phyloP scores from a whole-genome alignment of 2,329 filamentous ascomycete species.

The Leptographium lundbergii region DNA sequence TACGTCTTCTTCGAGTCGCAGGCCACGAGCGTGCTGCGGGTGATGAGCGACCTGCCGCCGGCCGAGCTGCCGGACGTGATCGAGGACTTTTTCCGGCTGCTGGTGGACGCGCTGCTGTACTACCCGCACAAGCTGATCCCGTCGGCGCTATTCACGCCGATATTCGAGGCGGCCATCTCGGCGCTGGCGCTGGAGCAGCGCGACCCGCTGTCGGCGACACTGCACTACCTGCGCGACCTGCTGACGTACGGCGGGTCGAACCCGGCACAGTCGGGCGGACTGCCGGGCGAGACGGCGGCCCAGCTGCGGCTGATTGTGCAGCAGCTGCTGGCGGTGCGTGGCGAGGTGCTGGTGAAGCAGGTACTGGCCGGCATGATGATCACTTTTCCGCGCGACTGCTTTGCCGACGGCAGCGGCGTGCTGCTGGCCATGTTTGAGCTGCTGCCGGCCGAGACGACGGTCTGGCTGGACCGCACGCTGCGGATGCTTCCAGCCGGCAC shows the following conservation, averaged over 20 bases:
- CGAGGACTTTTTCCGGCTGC: slow-evolving; percentile 90
- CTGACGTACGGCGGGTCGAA: slow-evolving; percentile 77
- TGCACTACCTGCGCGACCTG: slow-evolving; percentile 87
- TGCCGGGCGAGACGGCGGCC: slow-evolving; percentile 45
- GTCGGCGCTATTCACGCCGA: slow-evolving; percentile 65
- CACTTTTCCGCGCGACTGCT: slow-evolving; percentile 89
- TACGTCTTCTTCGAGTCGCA: slow-evolving; percentile 94
- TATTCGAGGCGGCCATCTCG: slow-evolving; percentile 78
- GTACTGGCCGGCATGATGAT: slow-evolving; percentile 99
- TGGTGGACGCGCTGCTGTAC: slow-evolving; percentile 84
- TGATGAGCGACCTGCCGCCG: slow-evolving; percentile 70
- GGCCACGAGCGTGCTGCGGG: slow-evolving; percentile 76
- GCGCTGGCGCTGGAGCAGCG: slow-evolving; percentile 81
- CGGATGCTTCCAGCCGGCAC: slow-evolving; percentile 72
- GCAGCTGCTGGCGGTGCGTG: slow-evolving; percentile 55
- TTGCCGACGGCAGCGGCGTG: slow-evolving; percentile 88
- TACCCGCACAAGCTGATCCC: slow-evolving; percentile 76
- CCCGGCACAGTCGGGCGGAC: slow-evolving; percentile 46
- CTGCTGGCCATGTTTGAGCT: slow-evolving; percentile 81
- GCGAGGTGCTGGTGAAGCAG: slow-evolving; percentile 71
- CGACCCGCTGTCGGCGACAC: slow-evolving; percentile 77
- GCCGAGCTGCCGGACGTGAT: slow-evolving; percentile 71
- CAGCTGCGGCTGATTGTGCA: slow-evolving; percentile 64
- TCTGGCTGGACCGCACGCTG: slow-evolving; percentile 76
- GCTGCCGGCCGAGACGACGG: slow-evolving; percentile 63